Evolutionary conservation across 2,329 filamentous ascomycete species (phyloP), one percentile per base, ranked within the genome.

Genomic region (Beauveria medogensis): DNA sequence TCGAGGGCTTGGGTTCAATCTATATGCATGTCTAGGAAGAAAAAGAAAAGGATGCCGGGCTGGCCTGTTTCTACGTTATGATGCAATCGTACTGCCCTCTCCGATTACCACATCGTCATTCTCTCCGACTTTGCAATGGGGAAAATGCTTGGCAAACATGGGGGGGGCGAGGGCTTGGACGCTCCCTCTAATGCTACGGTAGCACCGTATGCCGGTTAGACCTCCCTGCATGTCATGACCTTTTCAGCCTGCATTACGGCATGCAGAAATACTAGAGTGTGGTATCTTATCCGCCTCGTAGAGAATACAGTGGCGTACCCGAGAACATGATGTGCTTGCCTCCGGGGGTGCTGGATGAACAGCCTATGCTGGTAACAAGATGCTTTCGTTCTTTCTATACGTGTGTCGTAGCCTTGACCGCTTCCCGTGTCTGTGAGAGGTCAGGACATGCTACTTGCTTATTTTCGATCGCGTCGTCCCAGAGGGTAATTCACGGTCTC

Each of bases 351-450:
- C 18, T 34, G 28, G 20, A 47, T 20, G 16, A 24, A 24, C 46
- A 50, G 30, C 16, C 34, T 37, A 9, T n/a, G 22, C 30, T 40
- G 28, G 16, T 58, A 51, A 58, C 30, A 58, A 51, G 37, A 43
- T 58, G 44, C 46, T 58, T 41, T 58, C 30, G 55, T 58, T 57
- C 46, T 30, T 41, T 43, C 46, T 51, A 57, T 58, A 18, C 28
- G 44, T 7, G 53, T 53, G 56, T 14, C 56, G 24, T 46, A 52
- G 44, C n/a, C 46, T 44, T 59, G 56, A 52, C 48, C 56, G 37
- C 56, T 53, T 34, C 34, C 40, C 46, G 20, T 57, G 9, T 40
- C 30, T 47, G 44, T 14, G 44, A 24, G 30, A 6, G 28, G 41
- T 51, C 44, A 16, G n/a, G 30, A 22, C 34, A 34, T 44, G 12